Percentiles rank a stretch among this genome's conserved stretches.
phyloP scores from a whole-genome alignment of 2,329 filamentous ascomycete genomes.

The Chaetomium globosum region DNA sequence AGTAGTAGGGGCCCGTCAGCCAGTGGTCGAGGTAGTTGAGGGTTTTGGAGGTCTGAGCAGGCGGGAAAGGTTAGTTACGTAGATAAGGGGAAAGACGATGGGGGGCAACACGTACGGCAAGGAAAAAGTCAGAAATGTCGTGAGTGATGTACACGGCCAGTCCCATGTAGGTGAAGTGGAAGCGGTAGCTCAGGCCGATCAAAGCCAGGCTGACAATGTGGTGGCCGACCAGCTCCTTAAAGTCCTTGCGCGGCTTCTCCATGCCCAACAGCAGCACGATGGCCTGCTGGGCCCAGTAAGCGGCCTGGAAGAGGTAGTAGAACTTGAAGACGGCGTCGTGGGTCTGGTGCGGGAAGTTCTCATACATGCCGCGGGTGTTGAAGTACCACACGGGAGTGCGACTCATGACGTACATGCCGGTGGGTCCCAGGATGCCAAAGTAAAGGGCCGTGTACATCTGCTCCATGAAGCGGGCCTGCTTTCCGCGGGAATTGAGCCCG shows the following conservation, averaged over 20 bases:
- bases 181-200: slow-evolving; percentile 86
- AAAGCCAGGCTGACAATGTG: slow-evolving; percentile 86
- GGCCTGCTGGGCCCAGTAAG: slow-evolving; percentile 94
- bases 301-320: slow-evolving; percentile 92
- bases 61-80: slow-evolving; percentile 20
- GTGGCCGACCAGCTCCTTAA: slow-evolving; percentile 87
- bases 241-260: slow-evolving; percentile 94
- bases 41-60: slow-evolving; percentile 75
- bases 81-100: background rate
- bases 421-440: slow-evolving; percentile 79
- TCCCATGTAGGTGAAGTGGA: slow-evolving; percentile 96
- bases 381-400: slow-evolving; percentile 94
- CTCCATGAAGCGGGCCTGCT: slow-evolving; percentile 93
- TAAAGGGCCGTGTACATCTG: slow-evolving; percentile 93
- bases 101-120: slow-evolving; percentile 67
- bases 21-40: slow-evolving; percentile 85
- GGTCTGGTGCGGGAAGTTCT: slow-evolving; percentile 78
- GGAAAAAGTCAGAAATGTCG: slow-evolving; percentile 93
- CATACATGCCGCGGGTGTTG: slow-evolving; percentile 88
- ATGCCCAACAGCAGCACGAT: slow-evolving; percentile 83
- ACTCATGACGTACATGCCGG: slow-evolving; percentile 88
- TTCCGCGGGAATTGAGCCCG: slow-evolving; percentile 71
- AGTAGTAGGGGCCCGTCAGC: slow-evolving; percentile 82
- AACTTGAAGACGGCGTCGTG: slow-evolving; percentile 86
- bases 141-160: slow-evolving; percentile 92